phyloP scores from a whole-genome alignment of 164 flowering plant genomes.

The Dillenia suffruticosa region DNA sequence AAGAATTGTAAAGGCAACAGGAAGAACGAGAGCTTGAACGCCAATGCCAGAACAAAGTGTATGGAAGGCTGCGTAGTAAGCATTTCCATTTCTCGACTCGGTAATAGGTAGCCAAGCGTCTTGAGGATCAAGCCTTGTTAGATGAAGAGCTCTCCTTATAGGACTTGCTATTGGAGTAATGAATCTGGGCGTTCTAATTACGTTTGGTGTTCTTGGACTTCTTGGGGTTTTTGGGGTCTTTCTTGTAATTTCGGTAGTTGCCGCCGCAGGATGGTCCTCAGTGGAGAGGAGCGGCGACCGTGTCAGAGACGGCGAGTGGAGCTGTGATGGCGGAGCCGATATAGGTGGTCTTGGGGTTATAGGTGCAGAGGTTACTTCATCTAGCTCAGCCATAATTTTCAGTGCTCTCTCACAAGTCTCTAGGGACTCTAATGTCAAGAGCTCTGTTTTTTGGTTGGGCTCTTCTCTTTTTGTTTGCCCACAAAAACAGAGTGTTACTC shows the following conservation, averaged over 20 bases:
- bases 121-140: constrained; percentile 41
- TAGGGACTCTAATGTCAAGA: too few relatives aligned
- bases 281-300: constrained; percentile 38
- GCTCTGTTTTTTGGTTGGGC: too few relatives aligned
- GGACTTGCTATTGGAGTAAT: constrained; percentile 51
- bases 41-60: constrained; percentile 71
- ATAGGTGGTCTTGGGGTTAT: constrained; percentile 27
- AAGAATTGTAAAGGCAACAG: constrained; percentile 66
- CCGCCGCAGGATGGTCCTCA: constrained; percentile 9
- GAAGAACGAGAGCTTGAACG: constrained; percentile 70
- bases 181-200: constrained; percentile 25
- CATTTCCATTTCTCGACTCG: constrained; percentile 76
- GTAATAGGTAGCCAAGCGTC: constrained; percentile 89
- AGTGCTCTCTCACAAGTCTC: too few relatives aligned
- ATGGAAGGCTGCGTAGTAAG: constrained; percentile 64
- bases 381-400: background rate
- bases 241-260: background rate
- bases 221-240: constrained; percentile 9
- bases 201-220: constrained; percentile 7
- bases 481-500: too few relatives aligned
- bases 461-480: too few relatives aligned
- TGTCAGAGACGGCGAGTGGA: constrained; percentile 40
- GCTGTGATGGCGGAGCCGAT: constrained; percentile 34
- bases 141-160: constrained; percentile 28
- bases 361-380: constrained; percentile 24